Evolutionary conservation across 2,329 filamentous ascomycete genomes (phyloP).

Genomic region (Microascus cirrosus): DNA sequence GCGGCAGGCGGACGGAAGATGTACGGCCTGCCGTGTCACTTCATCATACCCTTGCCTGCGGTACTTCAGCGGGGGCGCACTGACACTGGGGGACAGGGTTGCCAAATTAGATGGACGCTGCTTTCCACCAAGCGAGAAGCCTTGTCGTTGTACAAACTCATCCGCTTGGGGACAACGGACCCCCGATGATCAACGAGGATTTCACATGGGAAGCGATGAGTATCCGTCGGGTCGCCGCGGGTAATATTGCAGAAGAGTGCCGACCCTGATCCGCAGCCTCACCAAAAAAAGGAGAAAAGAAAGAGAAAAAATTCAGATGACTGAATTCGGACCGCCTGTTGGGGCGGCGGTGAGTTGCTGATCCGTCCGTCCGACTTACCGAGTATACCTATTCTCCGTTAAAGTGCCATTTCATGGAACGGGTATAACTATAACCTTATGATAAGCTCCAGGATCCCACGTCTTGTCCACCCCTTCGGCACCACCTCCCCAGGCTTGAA

Average conservation of each 20-base stretch:
- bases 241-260: background rate
- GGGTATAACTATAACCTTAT: background rate
- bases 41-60: background rate
- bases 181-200: background rate
- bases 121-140: background rate
- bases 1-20: no score
- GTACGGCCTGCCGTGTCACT: background rate
- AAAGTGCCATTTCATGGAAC: background rate
- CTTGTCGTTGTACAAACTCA: background rate
- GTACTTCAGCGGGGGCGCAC: background rate
- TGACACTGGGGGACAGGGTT: background rate
- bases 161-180: background rate
- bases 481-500: background rate
- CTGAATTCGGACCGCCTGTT: no score
- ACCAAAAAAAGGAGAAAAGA: no score
- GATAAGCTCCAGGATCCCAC: background rate
- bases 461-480: background rate
- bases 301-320: no score
- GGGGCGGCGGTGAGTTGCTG: background rate
- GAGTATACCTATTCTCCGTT: background rate
- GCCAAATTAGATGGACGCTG: background rate
- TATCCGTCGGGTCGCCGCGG: background rate
- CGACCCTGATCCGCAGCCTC: background rate
- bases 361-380: background rate
- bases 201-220: background rate